phyloP scores from a whole-genome alignment of 108 stramenopile species.

The Cyclostephanos tholiformis region DNA sequence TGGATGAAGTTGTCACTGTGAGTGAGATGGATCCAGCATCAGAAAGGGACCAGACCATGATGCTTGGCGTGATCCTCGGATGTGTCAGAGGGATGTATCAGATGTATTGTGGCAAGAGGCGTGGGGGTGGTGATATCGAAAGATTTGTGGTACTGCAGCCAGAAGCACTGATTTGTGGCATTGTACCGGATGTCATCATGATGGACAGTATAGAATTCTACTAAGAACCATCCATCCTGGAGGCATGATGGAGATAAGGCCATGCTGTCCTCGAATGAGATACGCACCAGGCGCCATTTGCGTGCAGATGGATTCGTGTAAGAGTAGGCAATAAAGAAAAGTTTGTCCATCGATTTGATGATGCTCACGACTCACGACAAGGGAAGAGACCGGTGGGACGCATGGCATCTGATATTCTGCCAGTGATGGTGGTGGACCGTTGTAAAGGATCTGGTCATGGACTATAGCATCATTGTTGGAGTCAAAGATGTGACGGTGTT shows the following conservation, averaged over 20 bases:
- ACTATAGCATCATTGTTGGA: neutral
- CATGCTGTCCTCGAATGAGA: neutral
- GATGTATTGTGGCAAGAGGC: neutral
- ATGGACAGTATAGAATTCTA: slow-evolving; percentile 13
- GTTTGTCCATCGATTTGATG: neutral
- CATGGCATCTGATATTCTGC: too few relatives aligned
- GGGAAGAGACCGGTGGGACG: neutral
- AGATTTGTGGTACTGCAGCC: too few relatives aligned
- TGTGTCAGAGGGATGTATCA: slow-evolving; percentile 9
- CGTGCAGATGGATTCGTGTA: neutral
- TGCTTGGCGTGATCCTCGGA: neutral
- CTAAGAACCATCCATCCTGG: neutral
- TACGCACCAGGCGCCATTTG: neutral
- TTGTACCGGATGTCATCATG: slow-evolving; percentile 11
- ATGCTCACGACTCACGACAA: neutral
- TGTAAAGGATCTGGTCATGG: too few relatives aligned
- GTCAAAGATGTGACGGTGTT: neutral
- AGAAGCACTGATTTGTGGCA: slow-evolving; percentile 16
- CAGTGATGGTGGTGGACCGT: too few relatives aligned
- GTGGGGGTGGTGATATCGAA: too few relatives aligned
- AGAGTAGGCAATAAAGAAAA: neutral
- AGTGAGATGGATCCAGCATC: slow-evolving; percentile 1
- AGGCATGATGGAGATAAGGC: neutral
- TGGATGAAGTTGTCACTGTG: slow-evolving; percentile 5
- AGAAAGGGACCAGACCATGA: neutral